These are phyloP conservation scores for Talaromyces wortmannii DNA, from an alignment of 495 filamentous ascomycete species.

Conservation along the genomic window DNA sequence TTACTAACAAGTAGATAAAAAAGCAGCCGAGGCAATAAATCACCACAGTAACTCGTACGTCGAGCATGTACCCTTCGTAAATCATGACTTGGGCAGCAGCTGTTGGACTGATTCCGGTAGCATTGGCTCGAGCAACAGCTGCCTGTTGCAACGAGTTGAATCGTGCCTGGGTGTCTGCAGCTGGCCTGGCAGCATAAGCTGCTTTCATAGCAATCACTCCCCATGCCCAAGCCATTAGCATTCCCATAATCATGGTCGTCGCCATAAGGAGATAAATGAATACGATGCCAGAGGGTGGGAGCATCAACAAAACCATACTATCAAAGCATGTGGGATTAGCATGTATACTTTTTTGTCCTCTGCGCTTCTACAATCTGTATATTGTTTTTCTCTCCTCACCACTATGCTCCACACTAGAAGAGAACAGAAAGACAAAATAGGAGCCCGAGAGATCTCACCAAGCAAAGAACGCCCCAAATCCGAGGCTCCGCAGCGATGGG, in stretches of 20 bases:
- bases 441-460: slow-evolving; percentile 7
- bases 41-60: slow-evolving; percentile 29
- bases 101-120: slow-evolving; percentile 18
- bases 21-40: slow-evolving; percentile 26
- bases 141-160: slow-evolving; percentile 22
- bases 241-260: slow-evolving; percentile 26
- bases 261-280: slow-evolving; percentile 29
- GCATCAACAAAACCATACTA: slow-evolving; percentile 28
- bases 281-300: slow-evolving; percentile 29
- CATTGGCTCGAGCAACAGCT: slow-evolving; percentile 22
- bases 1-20: slow-evolving; percentile 30
- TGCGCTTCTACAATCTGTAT: neutral
- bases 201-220: slow-evolving; percentile 36
- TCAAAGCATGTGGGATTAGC: neutral
- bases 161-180: slow-evolving; percentile 24
- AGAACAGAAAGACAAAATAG: neutral
- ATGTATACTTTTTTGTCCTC: neutral
- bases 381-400: neutral
- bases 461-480: slow-evolving; percentile 23
- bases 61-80: slow-evolving; percentile 32
- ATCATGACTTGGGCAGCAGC: slow-evolving; percentile 17
- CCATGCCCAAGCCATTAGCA: slow-evolving; percentile 34
- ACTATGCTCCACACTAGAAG: too few relatives aligned
- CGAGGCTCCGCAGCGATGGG: slow-evolving; percentile 20
- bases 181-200: slow-evolving; percentile 27